A percentile compares a stretch with the other conserved stretches of the same genome.
Conservation (phyloP, 495 filamentous ascomycete species). For the Hypoxylon fragiforme region DNA sequence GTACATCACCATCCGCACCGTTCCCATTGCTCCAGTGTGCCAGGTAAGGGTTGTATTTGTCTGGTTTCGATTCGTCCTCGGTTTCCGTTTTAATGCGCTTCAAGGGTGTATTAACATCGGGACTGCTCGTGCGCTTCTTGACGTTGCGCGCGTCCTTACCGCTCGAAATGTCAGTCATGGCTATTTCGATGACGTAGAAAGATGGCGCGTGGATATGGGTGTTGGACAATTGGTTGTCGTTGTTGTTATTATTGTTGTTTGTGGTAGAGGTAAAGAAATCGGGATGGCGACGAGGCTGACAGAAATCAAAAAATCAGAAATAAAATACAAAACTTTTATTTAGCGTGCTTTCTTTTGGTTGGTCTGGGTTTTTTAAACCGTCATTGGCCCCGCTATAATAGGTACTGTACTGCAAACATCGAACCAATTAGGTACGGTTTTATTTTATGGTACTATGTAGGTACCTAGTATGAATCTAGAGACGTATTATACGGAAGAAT, state of each 20-base stretch:
- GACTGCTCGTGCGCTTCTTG: slow-evolving; percentile 31
- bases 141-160: slow-evolving; percentile 12
- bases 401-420: too few species aligned
- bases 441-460: too few species aligned
- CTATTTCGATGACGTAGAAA: not conserved
- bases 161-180: slow-evolving; percentile 6
- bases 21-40: slow-evolving; percentile 80
- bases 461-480: too few species aligned
- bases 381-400: too few species aligned
- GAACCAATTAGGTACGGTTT: too few species aligned
- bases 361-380: too few species aligned
- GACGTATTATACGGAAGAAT: too few species aligned
- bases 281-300: slow-evolving; percentile 14
- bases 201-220: not conserved
- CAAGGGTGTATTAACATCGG: slow-evolving; percentile 14
- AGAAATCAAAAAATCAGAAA: slow-evolving; percentile 7
- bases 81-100: slow-evolving; percentile 42
- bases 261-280: too few species aligned
- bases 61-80: slow-evolving; percentile 39
- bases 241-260: too few species aligned
- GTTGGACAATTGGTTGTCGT: not conserved
- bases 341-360: not conserved
- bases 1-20: too few species aligned
- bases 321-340: slow-evolving; percentile 4
- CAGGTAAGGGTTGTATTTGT: slow-evolving; percentile 76